These are phyloP conservation scores for Lactarius hatsudake DNA, from an alignment of 768 basidiomycete genomes.

Conservation along the genomic window DNA sequence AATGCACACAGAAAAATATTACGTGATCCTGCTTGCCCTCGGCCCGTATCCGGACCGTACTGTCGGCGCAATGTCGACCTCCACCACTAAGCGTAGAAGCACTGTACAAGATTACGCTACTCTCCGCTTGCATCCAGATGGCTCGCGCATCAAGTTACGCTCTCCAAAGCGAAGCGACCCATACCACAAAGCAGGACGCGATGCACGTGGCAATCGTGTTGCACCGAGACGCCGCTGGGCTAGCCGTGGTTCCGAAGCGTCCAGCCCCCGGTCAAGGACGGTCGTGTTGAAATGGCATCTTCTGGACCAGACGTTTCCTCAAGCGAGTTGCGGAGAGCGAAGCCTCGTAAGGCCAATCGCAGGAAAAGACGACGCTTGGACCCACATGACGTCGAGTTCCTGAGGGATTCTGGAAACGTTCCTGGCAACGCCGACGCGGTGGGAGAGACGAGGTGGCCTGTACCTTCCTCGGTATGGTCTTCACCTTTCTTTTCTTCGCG, in stretches of 20 bases:
- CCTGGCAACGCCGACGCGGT: not conserved
- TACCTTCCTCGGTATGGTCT: conserved; percentile 55
- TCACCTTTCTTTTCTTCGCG: conserved; percentile 8
- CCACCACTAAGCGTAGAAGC: conserved; percentile 30
- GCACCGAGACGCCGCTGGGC: conserved; percentile 64
- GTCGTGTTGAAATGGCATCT: conserved; percentile 25
- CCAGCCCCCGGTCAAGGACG: conserved; percentile 23
- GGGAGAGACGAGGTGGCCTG: conserved; percentile 12
- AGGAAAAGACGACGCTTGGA: conserved; percentile 16
- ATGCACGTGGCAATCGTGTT: conserved; percentile 60
- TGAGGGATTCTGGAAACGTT: not conserved
- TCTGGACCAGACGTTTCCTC: conserved; percentile 29
- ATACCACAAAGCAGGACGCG: conserved; percentile 38
- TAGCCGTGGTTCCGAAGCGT: conserved; percentile 40
- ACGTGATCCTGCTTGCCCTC: not conserved
- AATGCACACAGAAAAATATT: too few relatives aligned
- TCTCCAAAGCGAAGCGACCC: conserved; percentile 36
- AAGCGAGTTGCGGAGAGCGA: conserved; percentile 23
- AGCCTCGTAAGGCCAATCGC: conserved; percentile 7
- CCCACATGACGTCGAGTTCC: conserved; percentile 18
- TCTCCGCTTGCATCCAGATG: conserved; percentile 64
- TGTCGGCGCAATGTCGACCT: not conserved
- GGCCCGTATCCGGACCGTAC: not conserved
- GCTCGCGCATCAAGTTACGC: conserved; percentile 50
- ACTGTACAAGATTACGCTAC: conserved; percentile 65